A percentile compares a stretch with the other conserved stretches of the same genome.
phyloP scores from a whole-genome alignment of 768 basidiomycete species.

The Amanita subjunquillea region DNA sequence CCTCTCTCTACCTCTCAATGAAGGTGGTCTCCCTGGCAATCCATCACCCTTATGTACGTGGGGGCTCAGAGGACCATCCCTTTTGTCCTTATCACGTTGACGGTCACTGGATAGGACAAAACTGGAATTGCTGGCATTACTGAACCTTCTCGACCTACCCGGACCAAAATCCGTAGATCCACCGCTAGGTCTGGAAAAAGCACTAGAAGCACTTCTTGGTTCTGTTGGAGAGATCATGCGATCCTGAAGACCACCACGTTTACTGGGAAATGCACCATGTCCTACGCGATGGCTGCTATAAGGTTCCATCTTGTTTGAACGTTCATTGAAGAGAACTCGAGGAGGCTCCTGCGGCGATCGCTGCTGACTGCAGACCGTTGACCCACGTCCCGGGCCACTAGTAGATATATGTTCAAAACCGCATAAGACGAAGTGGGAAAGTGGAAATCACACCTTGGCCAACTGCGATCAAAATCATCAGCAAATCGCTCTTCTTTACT shows the following conservation, averaged over 20 bases:
- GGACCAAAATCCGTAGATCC: slow-evolving; percentile 1
- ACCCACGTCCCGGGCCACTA: slow-evolving; percentile 1
- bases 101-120: slow-evolving; percentile 13
- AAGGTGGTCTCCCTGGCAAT: slow-evolving; percentile 12
- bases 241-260: slow-evolving; percentile 37
- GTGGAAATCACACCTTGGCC: slow-evolving; percentile 50
- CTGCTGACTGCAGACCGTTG: not conserved
- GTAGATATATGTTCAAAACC: not conserved
- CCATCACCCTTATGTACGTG: slow-evolving; percentile 20
- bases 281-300: slow-evolving; percentile 44
- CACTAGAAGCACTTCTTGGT: slow-evolving; percentile 3
- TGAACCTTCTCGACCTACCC: slow-evolving; percentile 17
- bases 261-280: slow-evolving; percentile 28
- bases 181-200: not conserved
- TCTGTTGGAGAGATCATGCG: slow-evolving; percentile 26
- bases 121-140: slow-evolving; percentile 19
- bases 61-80: slow-evolving; percentile 30
- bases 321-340: slow-evolving; percentile 90
- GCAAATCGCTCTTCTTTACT: slow-evolving; percentile 83
- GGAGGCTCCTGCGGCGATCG: slow-evolving; percentile 48
- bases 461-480: slow-evolving; percentile 93
- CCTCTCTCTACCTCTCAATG: slow-evolving; percentile 17
- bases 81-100: slow-evolving; percentile 17
- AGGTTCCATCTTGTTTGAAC: slow-evolving; percentile 83
- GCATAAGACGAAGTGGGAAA: not conserved